A percentile compares a stretch with the other conserved stretches of the same genome.
Evolutionary conservation across 139 green algal species (phyloP).

Genomic region (Coelastrella sp.): DNA sequence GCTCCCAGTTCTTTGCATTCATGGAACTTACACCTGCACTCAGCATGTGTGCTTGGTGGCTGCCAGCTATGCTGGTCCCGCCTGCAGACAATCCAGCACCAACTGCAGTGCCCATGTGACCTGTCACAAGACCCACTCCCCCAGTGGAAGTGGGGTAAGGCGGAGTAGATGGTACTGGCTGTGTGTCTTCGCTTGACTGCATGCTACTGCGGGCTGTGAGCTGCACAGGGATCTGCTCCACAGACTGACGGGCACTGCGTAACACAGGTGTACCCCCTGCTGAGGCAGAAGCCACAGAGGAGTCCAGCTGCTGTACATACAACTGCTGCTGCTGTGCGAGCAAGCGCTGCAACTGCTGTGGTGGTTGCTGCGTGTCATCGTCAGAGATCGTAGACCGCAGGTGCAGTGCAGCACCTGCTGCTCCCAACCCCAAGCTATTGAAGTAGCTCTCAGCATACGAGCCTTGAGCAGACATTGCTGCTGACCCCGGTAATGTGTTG

Average conservation of each 20-base stretch:
- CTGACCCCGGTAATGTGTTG: neutral
- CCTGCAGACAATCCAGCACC: neutral
- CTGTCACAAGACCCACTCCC: neutral
- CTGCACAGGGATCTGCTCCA: constrained; percentile 27
- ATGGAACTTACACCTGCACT: constrained; percentile 14
- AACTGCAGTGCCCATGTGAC: neutral
- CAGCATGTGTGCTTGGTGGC: neutral
- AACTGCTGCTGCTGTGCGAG: constrained; percentile 42
- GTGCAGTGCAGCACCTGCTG: neutral
- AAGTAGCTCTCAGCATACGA: neutral
- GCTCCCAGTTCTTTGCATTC: constrained; percentile 62
- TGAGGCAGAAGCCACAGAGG: too few relatives aligned
- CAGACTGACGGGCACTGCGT: neutral
- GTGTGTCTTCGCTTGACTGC: neutral
- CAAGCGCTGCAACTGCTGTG: constrained; percentile 16
- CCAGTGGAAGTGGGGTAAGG: neutral
- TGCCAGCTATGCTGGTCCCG: neutral
- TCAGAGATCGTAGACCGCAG: constrained; percentile 13
- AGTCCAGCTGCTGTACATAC: neutral
- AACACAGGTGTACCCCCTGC: neutral
- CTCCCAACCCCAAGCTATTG: neutral
- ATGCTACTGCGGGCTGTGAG: neutral
- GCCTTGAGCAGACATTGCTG: neutral
- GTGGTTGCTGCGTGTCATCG: constrained; percentile 28
- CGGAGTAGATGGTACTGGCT: neutral